These are phyloP conservation scores for Parastagonospora nodorum DNA, from an alignment of 2,329 filamentous ascomycete genomes.

Conservation along the genomic window DNA sequence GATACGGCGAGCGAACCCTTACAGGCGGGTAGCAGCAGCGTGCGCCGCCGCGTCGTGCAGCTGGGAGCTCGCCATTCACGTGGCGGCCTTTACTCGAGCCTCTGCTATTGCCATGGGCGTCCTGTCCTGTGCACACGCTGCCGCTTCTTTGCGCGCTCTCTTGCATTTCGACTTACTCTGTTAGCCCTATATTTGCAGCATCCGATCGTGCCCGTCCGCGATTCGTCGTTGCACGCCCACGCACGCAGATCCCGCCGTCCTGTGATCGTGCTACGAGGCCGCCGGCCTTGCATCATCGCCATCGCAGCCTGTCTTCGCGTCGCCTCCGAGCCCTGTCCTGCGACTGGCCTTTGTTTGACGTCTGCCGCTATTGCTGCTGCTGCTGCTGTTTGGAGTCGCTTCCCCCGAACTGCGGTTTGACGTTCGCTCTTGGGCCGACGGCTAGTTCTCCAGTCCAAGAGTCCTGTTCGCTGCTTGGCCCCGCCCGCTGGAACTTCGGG, in stretches of 20 bases:
- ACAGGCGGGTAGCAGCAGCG: conserved; percentile 12
- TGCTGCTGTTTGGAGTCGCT: background rate
- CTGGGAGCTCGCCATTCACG: conserved; percentile 10
- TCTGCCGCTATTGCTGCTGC: too few relatives aligned
- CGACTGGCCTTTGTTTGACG: conserved; percentile 3
- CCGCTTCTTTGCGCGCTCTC: conserved; percentile 8
- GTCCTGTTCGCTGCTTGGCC: conserved; percentile 14
- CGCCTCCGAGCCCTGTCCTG: background rate
- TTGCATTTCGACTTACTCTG: background rate
- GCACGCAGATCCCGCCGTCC: conserved; percentile 4
- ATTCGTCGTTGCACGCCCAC: background rate
- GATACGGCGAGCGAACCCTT: background rate
- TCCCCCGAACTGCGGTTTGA: background rate
- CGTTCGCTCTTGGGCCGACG: background rate
- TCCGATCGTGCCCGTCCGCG: conserved; percentile 1
- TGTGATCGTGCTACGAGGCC: conserved; percentile 5
- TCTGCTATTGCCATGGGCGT: conserved; percentile 20
- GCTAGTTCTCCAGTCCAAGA: background rate
- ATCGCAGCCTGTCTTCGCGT: conserved; percentile 2
- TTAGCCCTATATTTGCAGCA: conserved; percentile 1
- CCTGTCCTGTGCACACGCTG: conserved; percentile 4
- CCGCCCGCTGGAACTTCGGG: conserved; percentile 22
- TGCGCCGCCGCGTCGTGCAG: conserved; percentile 10
- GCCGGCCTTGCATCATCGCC: conserved; percentile 12
- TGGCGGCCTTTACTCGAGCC: conserved; percentile 15